Base-by-base conservation (phyloP, 345 rosid species). In the Eucalyptus paniculata region DNA sequence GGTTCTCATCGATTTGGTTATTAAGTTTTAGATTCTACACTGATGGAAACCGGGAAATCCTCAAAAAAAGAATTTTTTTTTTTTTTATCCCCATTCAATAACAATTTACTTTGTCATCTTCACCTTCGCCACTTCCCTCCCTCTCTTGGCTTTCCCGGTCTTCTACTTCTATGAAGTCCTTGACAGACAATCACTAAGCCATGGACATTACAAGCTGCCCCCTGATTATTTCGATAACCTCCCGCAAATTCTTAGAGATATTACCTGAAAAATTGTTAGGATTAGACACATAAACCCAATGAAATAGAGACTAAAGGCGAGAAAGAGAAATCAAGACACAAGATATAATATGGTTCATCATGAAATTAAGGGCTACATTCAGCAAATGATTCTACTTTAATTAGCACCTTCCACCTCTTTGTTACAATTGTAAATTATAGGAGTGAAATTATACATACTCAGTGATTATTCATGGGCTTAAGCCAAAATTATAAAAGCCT, bases 21-120 rank as follows among this genome's bases (percentile, higher is more conserved):
- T 53, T 3, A 53, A 2, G 10, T 53, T 53, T 19, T 0, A 53
- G 11, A 4, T 19, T 19, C 58, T 53, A 53, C 0, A 0, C 0
- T 19, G 0, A 50, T 17, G 0, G 40, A 53, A 53, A 19, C 77
- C 3, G 0, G 0, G 77, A 67, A 67, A 67, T 67, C 80, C 80
- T 67, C 23, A 16, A 4, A 67, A 32, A 13, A 32, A 8, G 3
- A n/a, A n/a, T n/a, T 1, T 15, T 4, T 8, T n/a, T 16, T n/a
- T n/a, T 15, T 32, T 16, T n/a, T n/a, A 16, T 24, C 40, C 80
- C 24, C 24, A 32, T 32, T 34, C 42, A 69, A 69, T 34, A 69
- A 32, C 26, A 34, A 32, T 69, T 17, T 21, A 69, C 81, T 32
- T 69, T 69, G 13, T 34, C 81, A 34, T 32, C 81, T 69, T 69